Evolutionary conservation across 23 red algal genomes (phyloP).

Genomic region (Gracilaria caudata): DNA sequence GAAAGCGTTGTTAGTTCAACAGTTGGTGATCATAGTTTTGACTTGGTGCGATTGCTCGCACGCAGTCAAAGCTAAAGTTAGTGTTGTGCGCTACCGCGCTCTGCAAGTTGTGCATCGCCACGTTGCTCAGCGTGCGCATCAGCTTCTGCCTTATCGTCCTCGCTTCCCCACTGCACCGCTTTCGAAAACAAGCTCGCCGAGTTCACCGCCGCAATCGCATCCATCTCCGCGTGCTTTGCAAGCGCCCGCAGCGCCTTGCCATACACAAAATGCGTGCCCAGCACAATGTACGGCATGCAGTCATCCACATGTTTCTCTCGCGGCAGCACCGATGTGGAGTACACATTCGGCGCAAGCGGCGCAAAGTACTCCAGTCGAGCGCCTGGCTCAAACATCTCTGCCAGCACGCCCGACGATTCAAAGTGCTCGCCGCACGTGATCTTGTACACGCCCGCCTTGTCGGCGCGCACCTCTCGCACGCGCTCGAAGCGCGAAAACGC

Average conservation of each 20-base stretch:
- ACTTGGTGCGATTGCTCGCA: too few relatives aligned
- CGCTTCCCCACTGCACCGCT: constrained; percentile 30
- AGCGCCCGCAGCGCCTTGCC: constrained; percentile 37
- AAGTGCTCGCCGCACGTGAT: constrained; percentile 50
- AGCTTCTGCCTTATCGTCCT: constrained; percentile 11
- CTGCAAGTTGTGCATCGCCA: too few relatives aligned
- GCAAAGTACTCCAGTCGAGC: constrained; percentile 34
- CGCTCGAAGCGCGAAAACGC: constrained; percentile 53
- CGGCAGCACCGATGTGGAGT: constrained; percentile 9
- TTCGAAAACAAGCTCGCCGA: constrained; percentile 71
- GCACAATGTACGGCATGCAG: constrained; percentile 44
- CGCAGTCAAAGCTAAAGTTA: too few relatives aligned
- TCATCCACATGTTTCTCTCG: constrained; percentile 38
- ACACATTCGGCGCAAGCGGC: constrained; percentile 3
- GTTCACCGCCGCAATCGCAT: constrained; percentile 65
- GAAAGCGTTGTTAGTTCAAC: too few relatives aligned
- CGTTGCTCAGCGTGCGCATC: too few relatives aligned
- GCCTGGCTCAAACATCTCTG: constrained; percentile 64
- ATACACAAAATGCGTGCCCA: constrained; percentile 56
- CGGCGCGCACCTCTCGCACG: not conserved
- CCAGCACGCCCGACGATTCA: not conserved
- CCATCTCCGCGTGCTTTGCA: constrained; percentile 59
- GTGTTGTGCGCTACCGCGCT: too few relatives aligned
- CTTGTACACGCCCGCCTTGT: constrained; percentile 43
- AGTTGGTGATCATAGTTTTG: too few relatives aligned